Percentiles rank a stretch among this genome's conserved stretches.
Evolutionary conservation across 768 basidiomycete species (phyloP).

Genomic region (Lactifluus volemus): DNA sequence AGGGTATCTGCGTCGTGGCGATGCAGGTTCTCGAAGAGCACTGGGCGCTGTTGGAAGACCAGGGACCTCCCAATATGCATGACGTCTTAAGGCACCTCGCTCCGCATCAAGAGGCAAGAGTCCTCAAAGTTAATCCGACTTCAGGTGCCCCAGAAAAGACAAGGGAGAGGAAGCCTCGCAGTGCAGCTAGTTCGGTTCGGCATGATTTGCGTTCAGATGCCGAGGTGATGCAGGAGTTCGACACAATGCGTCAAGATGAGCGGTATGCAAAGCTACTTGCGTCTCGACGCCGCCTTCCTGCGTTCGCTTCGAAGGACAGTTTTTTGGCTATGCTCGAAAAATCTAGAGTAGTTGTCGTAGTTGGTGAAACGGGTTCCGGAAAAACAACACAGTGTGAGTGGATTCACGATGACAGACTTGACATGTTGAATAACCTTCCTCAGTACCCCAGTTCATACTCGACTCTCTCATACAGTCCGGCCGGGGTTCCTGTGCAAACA

Average conservation of each 20-base stretch:
- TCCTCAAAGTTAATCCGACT: neutral
- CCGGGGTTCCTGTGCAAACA: slow-evolving; percentile 56
- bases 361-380: slow-evolving; percentile 90
- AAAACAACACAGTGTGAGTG: slow-evolving; percentile 79
- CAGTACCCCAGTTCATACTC: slow-evolving; percentile 85
- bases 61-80: slow-evolving; percentile 71
- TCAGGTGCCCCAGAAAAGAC: neutral
- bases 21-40: slow-evolving; percentile 64
- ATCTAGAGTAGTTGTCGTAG: slow-evolving; percentile 69
- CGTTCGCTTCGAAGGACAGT: slow-evolving; percentile 54
- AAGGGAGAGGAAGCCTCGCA: slow-evolving; percentile 16
- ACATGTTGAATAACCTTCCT: neutral
- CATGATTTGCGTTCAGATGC: slow-evolving; percentile 38
- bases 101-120: slow-evolving; percentile 21
- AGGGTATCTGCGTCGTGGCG: slow-evolving; percentile 63
- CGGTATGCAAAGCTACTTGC: slow-evolving; percentile 51
- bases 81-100: slow-evolving; percentile 56
- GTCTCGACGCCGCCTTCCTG: slow-evolving; percentile 59
- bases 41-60: slow-evolving; percentile 56
- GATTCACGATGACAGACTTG: neutral
- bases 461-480: slow-evolving; percentile 64
- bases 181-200: slow-evolving; percentile 21
- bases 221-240: slow-evolving; percentile 47
- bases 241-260: slow-evolving; percentile 32
- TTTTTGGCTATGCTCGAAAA: slow-evolving; percentile 52